Evolutionary conservation across 2,329 filamentous ascomycete genomes (phyloP).

Genomic region (Neopestalotiopsis sp.): DNA sequence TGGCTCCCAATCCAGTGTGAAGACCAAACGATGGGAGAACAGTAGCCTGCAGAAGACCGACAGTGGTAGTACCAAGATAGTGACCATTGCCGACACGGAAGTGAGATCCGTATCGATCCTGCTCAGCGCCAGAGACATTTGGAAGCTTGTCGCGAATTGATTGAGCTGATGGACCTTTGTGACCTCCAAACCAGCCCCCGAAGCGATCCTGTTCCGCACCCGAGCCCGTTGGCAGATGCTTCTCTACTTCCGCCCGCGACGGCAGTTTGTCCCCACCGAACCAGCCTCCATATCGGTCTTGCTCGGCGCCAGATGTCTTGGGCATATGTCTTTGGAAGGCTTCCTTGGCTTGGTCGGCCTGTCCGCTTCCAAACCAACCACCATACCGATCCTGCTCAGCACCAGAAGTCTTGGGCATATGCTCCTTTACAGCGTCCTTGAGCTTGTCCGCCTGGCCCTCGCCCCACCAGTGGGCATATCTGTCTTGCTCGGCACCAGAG

Average conservation of each 20-base stretch:
- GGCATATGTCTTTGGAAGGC: constrained; percentile 24
- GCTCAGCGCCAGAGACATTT: constrained; percentile 23
- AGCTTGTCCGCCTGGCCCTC: constrained; percentile 18
- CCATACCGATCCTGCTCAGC: constrained; percentile 29
- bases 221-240: constrained; percentile 21
- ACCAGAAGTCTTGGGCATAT: constrained; percentile 6
- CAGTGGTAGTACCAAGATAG: constrained; percentile 29
- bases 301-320: constrained; percentile 26
- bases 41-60: constrained; percentile 58
- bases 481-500: constrained; percentile 30
- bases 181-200: constrained; percentile 26
- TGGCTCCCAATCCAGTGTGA: constrained; percentile 55
- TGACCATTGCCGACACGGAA: constrained; percentile 21
- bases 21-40: constrained; percentile 59
- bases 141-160: constrained; percentile 25
- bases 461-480: constrained; percentile 27
- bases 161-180: constrained; percentile 20
- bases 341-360: constrained; percentile 24
- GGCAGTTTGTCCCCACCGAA: constrained; percentile 28
- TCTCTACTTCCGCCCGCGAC: constrained; percentile 24
- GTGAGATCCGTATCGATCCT: constrained; percentile 29
- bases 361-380: constrained; percentile 26
- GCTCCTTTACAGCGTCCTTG: not conserved
- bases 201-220: constrained; percentile 31
- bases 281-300: constrained; percentile 29